Conservation (phyloP, 805 yeast species). For the Metschnikowia cubensis region DNA sequence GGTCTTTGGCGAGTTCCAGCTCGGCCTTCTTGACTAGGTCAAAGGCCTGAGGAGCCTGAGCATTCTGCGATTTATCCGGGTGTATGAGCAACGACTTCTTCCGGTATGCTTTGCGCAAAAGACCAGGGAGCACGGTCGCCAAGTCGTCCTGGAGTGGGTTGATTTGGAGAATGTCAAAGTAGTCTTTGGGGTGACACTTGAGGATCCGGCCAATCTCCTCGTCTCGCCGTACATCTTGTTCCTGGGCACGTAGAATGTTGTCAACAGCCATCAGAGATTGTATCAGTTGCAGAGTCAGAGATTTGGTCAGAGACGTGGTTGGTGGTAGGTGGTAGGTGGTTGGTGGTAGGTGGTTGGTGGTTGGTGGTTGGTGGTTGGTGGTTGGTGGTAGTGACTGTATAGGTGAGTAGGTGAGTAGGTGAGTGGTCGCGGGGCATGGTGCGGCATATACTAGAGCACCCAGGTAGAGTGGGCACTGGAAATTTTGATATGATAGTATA, state of each 20-base stretch:
- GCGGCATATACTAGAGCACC: no score
- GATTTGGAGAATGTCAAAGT: conserved; percentile 50
- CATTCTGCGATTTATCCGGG: conserved; percentile 59
- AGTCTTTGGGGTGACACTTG: conserved; percentile 44
- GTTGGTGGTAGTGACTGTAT: background rate
- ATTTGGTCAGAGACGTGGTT: no score
- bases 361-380: no score
- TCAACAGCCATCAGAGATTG: conserved; percentile 10
- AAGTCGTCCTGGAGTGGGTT: conserved; percentile 38
- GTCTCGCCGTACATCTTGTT: conserved; percentile 36
- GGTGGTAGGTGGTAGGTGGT: no score
- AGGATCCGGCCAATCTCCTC: conserved; percentile 55
- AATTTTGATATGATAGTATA: no score
- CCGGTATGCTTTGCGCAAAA: conserved; percentile 48
- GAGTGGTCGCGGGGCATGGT: no score
- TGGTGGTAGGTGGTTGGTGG: no score
- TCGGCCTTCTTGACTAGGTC: conserved; percentile 56
- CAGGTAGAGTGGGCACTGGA: no score
- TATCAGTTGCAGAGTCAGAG: no score
- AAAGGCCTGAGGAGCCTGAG: conserved; percentile 62
- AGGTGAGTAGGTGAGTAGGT: no score
- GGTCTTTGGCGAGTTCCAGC: conserved; percentile 22
- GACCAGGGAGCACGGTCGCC: conserved; percentile 17
- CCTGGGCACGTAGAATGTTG: conserved; percentile 18
- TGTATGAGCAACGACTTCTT: conserved; percentile 61